Evolutionary conservation across 1,284 basidiomycete species (phyloP).

Genomic region (Calocybe gambosa): DNA sequence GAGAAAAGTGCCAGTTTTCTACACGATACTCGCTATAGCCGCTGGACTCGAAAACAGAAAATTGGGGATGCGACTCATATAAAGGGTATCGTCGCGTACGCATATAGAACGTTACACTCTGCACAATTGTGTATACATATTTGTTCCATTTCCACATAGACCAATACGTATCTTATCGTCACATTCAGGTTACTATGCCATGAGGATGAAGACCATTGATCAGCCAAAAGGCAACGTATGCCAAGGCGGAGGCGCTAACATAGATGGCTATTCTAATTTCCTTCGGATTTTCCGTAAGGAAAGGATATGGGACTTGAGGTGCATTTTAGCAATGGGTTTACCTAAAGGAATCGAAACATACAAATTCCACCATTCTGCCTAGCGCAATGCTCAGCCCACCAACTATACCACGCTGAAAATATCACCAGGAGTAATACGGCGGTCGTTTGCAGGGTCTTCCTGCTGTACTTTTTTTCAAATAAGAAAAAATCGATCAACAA

Average conservation of each 20-base stretch:
- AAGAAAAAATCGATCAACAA: slow-evolving; percentile 67
- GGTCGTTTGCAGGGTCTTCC: slow-evolving; percentile 33
- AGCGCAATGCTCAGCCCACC: slow-evolving; percentile 69
- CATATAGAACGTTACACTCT: no score
- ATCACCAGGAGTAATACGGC: slow-evolving; percentile 40
- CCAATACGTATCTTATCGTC: no score
- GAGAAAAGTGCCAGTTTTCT: slow-evolving; percentile 39
- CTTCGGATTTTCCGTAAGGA: slow-evolving; percentile 58
- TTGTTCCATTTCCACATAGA: no score
- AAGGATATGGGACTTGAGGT: slow-evolving; percentile 71
- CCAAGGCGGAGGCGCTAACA: slow-evolving; percentile 41
- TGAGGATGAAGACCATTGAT: slow-evolving; percentile 41
- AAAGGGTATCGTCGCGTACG: slow-evolving; percentile 32
- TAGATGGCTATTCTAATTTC: slow-evolving; percentile 59
- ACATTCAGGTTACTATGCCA: no score
- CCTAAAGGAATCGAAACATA: slow-evolving; percentile 30
- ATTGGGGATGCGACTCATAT: slow-evolving; percentile 44
- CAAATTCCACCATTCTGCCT: slow-evolving; percentile 57
- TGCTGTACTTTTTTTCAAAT: slow-evolving; percentile 57
- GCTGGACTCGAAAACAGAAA: slow-evolving; percentile 38
- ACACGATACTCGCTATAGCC: slow-evolving; percentile 50
- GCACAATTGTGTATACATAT: no score
- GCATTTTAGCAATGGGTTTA: background rate
- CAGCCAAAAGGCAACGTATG: slow-evolving; percentile 49
- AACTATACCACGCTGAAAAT: slow-evolving; percentile 49